These are phyloP conservation scores for Dendrocalamus latiflorus DNA, from an alignment of 202 grass and related monocot genomes.

Conservation along the genomic window DNA sequence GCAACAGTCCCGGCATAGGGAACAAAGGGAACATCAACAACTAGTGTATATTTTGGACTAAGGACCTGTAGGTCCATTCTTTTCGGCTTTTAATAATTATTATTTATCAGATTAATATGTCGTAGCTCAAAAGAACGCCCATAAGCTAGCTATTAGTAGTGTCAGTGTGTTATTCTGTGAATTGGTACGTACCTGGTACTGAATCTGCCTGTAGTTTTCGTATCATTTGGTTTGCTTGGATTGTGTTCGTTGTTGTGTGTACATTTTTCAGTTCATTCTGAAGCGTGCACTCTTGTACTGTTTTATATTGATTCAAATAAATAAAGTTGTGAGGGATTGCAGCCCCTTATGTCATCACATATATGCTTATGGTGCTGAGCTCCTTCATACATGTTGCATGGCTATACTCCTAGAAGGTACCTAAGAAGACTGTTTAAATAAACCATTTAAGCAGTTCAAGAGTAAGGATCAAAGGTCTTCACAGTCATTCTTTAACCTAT, in stretches of 20 bases:
- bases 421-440: not conserved
- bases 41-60: constrained; percentile 13
- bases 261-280: not conserved
- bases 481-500: not conserved
- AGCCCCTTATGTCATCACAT: not conserved
- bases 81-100: too few relatives aligned
- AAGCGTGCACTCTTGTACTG: constrained; percentile 9
- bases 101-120: too few relatives aligned
- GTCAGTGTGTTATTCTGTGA: too few relatives aligned
- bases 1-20: constrained; percentile 54
- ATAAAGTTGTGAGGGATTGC: constrained; percentile 30
- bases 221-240: not conserved
- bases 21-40: constrained; percentile 35
- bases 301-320: not conserved
- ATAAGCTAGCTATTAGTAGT: too few relatives aligned
- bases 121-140: too few relatives aligned
- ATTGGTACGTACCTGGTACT: too few relatives aligned
- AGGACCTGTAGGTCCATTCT: too few relatives aligned
- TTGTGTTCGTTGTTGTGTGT: not conserved
- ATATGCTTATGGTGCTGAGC: not conserved
- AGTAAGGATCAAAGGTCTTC: not conserved
- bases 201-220: too few relatives aligned
- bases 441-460: not conserved
- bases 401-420: not conserved
- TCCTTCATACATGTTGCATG: not conserved